phyloP scores from a whole-genome alignment of 495 filamentous ascomycete genomes.

The Neurospora discreta region DNA sequence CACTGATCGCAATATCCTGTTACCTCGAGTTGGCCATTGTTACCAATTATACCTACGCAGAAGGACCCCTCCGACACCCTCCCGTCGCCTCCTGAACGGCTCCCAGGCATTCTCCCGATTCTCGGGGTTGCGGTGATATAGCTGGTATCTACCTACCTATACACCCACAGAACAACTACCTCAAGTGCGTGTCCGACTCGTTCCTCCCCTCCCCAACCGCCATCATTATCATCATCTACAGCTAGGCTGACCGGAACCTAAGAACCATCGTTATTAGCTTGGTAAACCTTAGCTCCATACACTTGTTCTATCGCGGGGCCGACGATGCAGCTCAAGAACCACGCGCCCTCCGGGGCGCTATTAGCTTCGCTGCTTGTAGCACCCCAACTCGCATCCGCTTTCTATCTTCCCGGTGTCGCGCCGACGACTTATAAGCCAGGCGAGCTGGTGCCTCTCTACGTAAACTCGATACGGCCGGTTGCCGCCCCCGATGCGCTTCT shows the following conservation, averaged over 20 bases:
- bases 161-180: neutral
- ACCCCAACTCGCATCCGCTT: slow-evolving; percentile 55
- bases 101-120: neutral
- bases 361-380: slow-evolving; percentile 32
- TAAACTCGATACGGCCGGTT: slow-evolving; percentile 84
- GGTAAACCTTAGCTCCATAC: neutral
- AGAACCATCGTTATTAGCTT: neutral
- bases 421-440: slow-evolving; percentile 77
- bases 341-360: slow-evolving; percentile 37
- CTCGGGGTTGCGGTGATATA: neutral
- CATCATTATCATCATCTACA: neutral
- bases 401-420: slow-evolving; percentile 93
- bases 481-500: slow-evolving; percentile 68
- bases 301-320: neutral
- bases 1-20: neutral
- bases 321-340: slow-evolving; percentile 36
- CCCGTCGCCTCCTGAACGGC: neutral
- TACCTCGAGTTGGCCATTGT: neutral
- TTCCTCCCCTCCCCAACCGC: neutral
- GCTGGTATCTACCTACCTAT: neutral
- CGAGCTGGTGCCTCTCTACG: slow-evolving; percentile 74
- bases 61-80: neutral
- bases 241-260: neutral
- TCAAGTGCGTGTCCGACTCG: neutral
- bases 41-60: neutral